Evolutionary conservation across 1,284 basidiomycete genomes (phyloP).

Genomic region (Xerocomus amazonicus): DNA sequence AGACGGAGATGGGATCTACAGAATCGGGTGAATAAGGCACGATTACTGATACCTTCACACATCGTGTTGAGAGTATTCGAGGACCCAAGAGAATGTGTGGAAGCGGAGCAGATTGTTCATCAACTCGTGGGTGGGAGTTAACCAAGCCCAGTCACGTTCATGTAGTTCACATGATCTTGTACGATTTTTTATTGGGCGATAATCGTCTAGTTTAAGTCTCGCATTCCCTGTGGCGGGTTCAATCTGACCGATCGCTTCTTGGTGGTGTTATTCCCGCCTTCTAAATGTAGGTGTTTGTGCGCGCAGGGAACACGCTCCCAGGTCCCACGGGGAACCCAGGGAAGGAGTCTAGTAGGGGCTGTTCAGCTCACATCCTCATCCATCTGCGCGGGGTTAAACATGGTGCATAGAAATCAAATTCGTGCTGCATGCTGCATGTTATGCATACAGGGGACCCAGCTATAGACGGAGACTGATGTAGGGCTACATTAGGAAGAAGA

Average conservation of each 20-base stretch:
- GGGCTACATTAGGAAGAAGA: conserved; percentile 12
- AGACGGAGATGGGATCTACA: conserved; percentile 56
- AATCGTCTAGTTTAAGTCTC: conserved; percentile 1
- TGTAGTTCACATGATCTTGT: conserved; percentile 4
- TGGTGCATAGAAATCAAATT: not conserved
- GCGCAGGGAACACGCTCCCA: not conserved
- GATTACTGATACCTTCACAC: conserved; percentile 50
- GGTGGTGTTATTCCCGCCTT: not conserved
- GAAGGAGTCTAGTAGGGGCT: not conserved
- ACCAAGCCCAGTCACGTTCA: not conserved
- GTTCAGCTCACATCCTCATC: not conserved
- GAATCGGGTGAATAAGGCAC: conserved; percentile 55
- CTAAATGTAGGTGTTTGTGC: not conserved
- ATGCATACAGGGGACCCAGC: not conserved
- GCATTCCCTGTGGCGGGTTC: not conserved
- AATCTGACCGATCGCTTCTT: not conserved
- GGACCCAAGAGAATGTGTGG: conserved; percentile 62
- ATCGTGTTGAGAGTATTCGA: conserved; percentile 63
- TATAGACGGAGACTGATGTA: not conserved
- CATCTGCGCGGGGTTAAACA: not conserved
- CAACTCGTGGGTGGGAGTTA: conserved; percentile 3
- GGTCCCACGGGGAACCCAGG: not conserved
- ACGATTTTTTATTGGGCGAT: not conserved
- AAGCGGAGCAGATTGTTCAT: conserved; percentile 43
- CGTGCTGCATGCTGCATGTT: not conserved